Base-by-base conservation (phyloP, 805 yeast genomes). In the Saccharomyces jurei region DNA sequence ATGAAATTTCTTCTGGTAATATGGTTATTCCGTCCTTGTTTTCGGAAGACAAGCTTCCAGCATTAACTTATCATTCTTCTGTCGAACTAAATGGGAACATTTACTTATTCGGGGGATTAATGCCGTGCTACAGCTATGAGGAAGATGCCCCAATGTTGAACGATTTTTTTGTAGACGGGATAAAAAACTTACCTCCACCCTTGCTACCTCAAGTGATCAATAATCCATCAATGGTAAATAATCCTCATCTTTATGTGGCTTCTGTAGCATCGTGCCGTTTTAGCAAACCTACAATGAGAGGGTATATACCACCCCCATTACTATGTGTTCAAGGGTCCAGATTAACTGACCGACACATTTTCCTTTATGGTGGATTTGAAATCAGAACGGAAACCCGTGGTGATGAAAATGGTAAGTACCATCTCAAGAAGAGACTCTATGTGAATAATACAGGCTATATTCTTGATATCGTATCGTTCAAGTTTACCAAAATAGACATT, bases 291-390 rank as follows among this genome's bases (percentile, higher is more conserved):
- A 32, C 60, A 54, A 32, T 67, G 4, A 51, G 56, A 2, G 80
- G 79, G 4, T 74, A 73, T 50, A 60, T 73, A 6, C 89, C 90
- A 0, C 78, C 80, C 4, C 77, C 83, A 3, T 62, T 84, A 17
- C 62, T 79, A 46, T 76, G 81, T 52, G 71, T 81, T 63, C 61
- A 74, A 8, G 76, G 79, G 6, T 73, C 80, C 6, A 74, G 67
- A 53, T 69, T 86, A 4, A 78, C 86, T 2, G 72, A 76, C 21
- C 68, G 81, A 41, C 83, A 83, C 59, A 74, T 82, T n/a, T 76
- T 85, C 58, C 76, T 77, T 57, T 84, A 80, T 62, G 95, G 92
- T 6, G 95, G 94, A 0, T 80, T 84, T 64, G 79, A 78, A 62
- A 56, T 63, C 3, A 74, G 75, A n/a, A 68, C 68, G 14, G 69